Base-by-base conservation (phyloP, 352 stramenopile species). In the Pythium rishiriense region DNA sequence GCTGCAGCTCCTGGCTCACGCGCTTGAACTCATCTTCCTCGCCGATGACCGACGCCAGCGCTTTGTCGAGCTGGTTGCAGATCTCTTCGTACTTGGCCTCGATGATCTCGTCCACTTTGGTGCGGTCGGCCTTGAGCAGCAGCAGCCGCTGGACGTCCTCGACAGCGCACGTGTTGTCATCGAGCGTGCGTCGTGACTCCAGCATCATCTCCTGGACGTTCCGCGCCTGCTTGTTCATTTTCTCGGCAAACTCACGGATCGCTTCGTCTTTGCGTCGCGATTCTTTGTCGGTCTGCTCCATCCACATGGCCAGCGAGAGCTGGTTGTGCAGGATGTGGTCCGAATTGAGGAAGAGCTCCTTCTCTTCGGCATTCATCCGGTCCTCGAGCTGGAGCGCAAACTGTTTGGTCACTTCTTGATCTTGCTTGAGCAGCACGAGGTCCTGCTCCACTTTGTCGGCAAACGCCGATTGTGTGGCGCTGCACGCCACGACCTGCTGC, bases 51-150 rank as follows among this genome's bases (percentile, higher is more conserved):
- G 83, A 87, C 9, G 84, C 83, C 6, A 97, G 71, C 11, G 90
- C 90, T 64, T 92, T 93, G 66, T 97, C 88, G 15, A 97, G 68
- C 53, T 97, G 90, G 65, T 96, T 93, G 62, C 92, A 96, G 46
- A 97, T 97, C 71, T 96, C 87, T 64, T 96, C 88, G 73, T 97
- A 97, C 67, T 96, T 96, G 49, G 78, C 79, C 67, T 97, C 90
- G 39, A 97, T 95, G 26, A 91, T 83, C 58, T 94, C 82, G 65
- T 97, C 87, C 58, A 97, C 79, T 19, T 91, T 88, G 21, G 84
- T 85, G 21, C 79, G 73, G 52, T 96, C 86, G 0, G 85, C 86
- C 57, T 95, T 95, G 26, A 91, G 75, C 43, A 93, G 64, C 28
- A 95, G 66, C 63, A 91, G 43, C 0, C 85, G 74, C 62, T 95